A percentile compares a stretch with the other conserved stretches of the same genome.
phyloP scores from a whole-genome alignment of 345 rosid species.

The Eucalyptus fibrosa region DNA sequence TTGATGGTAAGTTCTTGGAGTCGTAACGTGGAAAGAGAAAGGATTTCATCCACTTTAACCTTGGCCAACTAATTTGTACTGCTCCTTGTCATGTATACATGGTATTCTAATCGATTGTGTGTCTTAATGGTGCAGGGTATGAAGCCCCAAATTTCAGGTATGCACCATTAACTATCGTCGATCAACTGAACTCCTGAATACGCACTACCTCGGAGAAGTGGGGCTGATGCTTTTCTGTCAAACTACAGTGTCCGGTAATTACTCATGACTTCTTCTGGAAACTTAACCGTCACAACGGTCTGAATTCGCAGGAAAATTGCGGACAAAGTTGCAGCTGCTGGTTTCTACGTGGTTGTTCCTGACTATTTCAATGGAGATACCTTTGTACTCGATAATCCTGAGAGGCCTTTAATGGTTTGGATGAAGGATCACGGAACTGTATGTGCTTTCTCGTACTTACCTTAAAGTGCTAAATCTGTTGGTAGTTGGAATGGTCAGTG shows the following conservation, averaged over 20 bases:
- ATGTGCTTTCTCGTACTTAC: constrained; percentile 2
- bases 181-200: not conserved
- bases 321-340: constrained; percentile 71
- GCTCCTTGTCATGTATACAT: not conserved
- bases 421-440: constrained; percentile 52
- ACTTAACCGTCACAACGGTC: not conserved
- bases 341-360: constrained; percentile 57
- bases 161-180: not conserved
- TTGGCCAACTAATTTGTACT: not conserved
- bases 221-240: not conserved
- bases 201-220: not conserved
- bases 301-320: constrained; percentile 46
- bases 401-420: constrained; percentile 39
- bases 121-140: constrained; percentile 33
- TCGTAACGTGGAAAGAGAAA: not conserved
- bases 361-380: constrained; percentile 63
- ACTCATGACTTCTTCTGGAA: not conserved
- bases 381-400: constrained; percentile 18
- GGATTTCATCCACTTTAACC: not conserved
- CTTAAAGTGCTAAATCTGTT: not conserved
- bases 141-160: constrained; percentile 86
- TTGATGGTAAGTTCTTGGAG: not conserved
- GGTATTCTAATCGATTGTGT: not conserved
- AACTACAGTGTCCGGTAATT: not conserved
- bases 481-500: not conserved